A percentile compares a stretch with the other conserved stretches of the same genome.
Conservation (phyloP, 2,329 filamentous ascomycete species). For the Gliomastix tumulicola region DNA sequence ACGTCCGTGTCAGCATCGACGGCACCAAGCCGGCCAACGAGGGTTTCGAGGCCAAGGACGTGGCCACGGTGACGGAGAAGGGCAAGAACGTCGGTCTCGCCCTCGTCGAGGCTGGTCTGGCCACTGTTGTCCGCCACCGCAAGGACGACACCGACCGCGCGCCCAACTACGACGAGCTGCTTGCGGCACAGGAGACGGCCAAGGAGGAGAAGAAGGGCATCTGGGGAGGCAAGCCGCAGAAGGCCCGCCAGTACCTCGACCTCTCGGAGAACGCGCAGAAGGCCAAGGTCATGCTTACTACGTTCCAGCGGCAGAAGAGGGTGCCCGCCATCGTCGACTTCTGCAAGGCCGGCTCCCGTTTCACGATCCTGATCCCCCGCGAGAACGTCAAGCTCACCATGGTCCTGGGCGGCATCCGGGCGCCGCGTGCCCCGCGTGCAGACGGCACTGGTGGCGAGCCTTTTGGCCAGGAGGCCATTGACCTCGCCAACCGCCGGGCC, state of each 20-base stretch:
- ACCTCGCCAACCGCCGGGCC: slow-evolving; percentile 80
- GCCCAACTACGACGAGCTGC: slow-evolving; percentile 85
- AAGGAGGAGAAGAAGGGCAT: slow-evolving; percentile 89
- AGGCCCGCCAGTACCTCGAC: slow-evolving; percentile 76
- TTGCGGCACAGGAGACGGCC: slow-evolving; percentile 73
- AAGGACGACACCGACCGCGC: slow-evolving; percentile 92
- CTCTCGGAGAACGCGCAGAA: slow-evolving; percentile 91
- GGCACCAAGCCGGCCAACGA: slow-evolving; percentile 85
- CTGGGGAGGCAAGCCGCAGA: slow-evolving; percentile 85
- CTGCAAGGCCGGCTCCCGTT: slow-evolving; percentile 93
- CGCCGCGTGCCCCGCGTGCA: slow-evolving; percentile 73
- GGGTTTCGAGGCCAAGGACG: slow-evolving; percentile 89
- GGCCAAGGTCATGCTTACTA: slow-evolving; percentile 86
- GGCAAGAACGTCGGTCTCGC: slow-evolving; percentile 80
- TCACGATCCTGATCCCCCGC: slow-evolving; percentile 83
- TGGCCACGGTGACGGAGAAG: slow-evolving; percentile 78
- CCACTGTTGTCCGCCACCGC: slow-evolving; percentile 88
- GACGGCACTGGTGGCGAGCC: slow-evolving; percentile 79
- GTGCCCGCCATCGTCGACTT: slow-evolving; percentile 93
- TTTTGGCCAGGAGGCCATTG: slow-evolving; percentile 89
- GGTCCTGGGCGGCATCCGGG: slow-evolving; percentile 87
- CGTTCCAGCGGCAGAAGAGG: slow-evolving; percentile 84
- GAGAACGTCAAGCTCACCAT: slow-evolving; percentile 94
- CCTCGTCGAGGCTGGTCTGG: slow-evolving; percentile 89
- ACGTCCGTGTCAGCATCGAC: slow-evolving; percentile 82